Evolutionary conservation across 495 filamentous ascomycete species (phyloP).

Genomic region (Corynascus novoguineensis): DNA sequence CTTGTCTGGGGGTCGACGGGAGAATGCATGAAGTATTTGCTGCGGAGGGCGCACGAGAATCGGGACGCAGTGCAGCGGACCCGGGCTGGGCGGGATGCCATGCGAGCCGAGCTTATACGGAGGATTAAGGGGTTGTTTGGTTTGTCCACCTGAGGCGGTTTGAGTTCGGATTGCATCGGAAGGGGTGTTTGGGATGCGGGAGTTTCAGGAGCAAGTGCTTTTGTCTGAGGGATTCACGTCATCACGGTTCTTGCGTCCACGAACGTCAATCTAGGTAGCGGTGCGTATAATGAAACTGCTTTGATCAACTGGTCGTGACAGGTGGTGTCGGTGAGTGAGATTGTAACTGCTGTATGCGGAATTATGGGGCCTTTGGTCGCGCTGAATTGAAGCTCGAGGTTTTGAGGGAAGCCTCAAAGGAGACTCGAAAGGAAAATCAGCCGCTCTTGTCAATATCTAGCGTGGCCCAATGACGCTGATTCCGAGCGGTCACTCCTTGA

Average conservation of each 20-base stretch:
- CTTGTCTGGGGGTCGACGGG: conserved; percentile 85
- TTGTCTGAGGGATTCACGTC: neutral
- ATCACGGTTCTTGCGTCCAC: neutral
- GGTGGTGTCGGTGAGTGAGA: too few relatives aligned
- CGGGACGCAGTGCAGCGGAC: conserved; percentile 79
- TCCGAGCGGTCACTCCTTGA: too few relatives aligned
- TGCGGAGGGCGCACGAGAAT: conserved; percentile 85
- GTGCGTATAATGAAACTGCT: too few relatives aligned
- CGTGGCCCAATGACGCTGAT: too few relatives aligned
- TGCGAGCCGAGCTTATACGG: conserved; percentile 64
- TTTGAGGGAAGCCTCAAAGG: too few relatives aligned
- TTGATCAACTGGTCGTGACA: too few relatives aligned
- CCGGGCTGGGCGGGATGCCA: conserved; percentile 65
- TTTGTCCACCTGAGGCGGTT: conserved; percentile 18
- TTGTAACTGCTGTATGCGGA: too few relatives aligned
- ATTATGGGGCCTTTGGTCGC: too few relatives aligned
- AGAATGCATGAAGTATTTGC: conserved; percentile 90
- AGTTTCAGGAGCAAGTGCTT: neutral
- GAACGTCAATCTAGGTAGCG: neutral
- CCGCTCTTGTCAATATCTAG: too few relatives aligned
- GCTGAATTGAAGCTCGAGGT: too few relatives aligned
- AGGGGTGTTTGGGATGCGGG: neutral
- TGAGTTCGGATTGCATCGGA: neutral
- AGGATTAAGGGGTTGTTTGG: conserved; percentile 47
- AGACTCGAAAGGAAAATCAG: too few relatives aligned